phyloP scores from a whole-genome alignment of 306 rosid species.

The Pueraria montana region DNA sequence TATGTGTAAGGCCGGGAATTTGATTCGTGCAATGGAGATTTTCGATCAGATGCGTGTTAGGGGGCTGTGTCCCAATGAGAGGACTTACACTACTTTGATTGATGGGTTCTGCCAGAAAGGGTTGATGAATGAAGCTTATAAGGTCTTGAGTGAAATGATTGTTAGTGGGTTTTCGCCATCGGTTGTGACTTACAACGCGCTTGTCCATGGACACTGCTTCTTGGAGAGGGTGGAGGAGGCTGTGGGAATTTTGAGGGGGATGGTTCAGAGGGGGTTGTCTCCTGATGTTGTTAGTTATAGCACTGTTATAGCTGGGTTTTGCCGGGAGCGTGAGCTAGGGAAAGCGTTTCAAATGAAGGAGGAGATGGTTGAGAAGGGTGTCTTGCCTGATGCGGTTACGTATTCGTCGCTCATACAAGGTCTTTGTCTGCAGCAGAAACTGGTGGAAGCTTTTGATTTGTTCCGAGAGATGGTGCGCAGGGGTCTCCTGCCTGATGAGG shows the following conservation, averaged over 20 bases:
- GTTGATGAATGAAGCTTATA: slow-evolving; percentile 69
- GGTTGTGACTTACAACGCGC: slow-evolving; percentile 78
- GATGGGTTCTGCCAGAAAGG: slow-evolving; percentile 89
- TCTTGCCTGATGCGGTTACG: slow-evolving; percentile 70
- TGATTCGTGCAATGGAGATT: slow-evolving; percentile 75
- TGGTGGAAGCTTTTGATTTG: slow-evolving; percentile 74
- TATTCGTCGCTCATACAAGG: slow-evolving; percentile 90
- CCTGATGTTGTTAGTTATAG: slow-evolving; percentile 90
- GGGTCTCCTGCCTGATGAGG: slow-evolving; percentile 71
- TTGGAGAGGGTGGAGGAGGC: slow-evolving; percentile 82
- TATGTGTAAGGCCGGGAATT: slow-evolving; percentile 87
- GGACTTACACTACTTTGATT: slow-evolving; percentile 79
- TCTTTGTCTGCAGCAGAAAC: slow-evolving; percentile 73
- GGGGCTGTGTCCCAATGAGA: slow-evolving; percentile 81
- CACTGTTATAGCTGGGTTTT: slow-evolving; percentile 83
- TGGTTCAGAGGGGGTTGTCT: slow-evolving; percentile 66
- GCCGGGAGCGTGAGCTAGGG: slow-evolving; percentile 70
- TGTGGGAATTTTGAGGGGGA: slow-evolving; percentile 61
- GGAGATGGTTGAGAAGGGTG: slow-evolving; percentile 78
- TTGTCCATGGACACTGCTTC: slow-evolving; percentile 79
- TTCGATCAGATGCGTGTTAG: slow-evolving; percentile 72
- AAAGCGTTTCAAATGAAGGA: slow-evolving; percentile 74
- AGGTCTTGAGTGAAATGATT: slow-evolving; percentile 76
- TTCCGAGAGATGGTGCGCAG: slow-evolving; percentile 71
- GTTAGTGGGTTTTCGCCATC: slow-evolving; percentile 77